Conservation (phyloP, 129 eudicot genomes). For the Logfia minima region DNA sequence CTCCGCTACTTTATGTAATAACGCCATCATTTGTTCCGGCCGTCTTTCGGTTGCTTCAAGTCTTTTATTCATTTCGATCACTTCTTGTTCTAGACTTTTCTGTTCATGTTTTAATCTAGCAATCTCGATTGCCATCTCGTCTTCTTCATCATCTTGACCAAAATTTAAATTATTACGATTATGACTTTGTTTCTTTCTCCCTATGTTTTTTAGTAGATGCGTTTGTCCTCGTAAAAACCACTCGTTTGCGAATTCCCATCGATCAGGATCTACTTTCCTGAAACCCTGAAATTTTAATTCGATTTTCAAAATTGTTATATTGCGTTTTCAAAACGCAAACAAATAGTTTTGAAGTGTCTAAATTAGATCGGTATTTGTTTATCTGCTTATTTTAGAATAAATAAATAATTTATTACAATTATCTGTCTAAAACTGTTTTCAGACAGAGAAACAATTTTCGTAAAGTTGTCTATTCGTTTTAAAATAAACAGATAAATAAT, state of each 20-base stretch:
- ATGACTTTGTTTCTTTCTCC: constrained; percentile 44
- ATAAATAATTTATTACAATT: no score
- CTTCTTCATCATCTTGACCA: constrained; percentile 38
- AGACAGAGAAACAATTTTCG: no score
- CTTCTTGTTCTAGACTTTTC: constrained; percentile 48
- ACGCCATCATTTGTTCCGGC: constrained; percentile 87
- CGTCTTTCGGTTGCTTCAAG: constrained; percentile 75
- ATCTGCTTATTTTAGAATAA: no score
- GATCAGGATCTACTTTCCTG: constrained; percentile 69
- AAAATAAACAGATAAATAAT: no score
- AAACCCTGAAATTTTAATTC: constrained; percentile 48
- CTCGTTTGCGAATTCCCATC: constrained; percentile 80
- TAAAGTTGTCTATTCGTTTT: no score
- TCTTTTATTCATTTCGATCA: constrained; percentile 62
- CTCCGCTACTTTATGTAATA: constrained; percentile 58
- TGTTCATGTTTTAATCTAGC: constrained; percentile 61
- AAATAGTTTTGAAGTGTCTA: neutral
- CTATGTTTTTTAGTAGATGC: constrained; percentile 47
- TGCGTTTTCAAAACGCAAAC: neutral
- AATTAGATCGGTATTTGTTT: no score
- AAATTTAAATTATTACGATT: neutral
- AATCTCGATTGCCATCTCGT: constrained; percentile 53
- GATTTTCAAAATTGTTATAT: neutral
- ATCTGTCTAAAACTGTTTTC: no score
- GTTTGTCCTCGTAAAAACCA: constrained; percentile 70